phyloP scores from a whole-genome alignment of 2,329 filamentous ascomycete species.

The Xylaria multiplex region DNA sequence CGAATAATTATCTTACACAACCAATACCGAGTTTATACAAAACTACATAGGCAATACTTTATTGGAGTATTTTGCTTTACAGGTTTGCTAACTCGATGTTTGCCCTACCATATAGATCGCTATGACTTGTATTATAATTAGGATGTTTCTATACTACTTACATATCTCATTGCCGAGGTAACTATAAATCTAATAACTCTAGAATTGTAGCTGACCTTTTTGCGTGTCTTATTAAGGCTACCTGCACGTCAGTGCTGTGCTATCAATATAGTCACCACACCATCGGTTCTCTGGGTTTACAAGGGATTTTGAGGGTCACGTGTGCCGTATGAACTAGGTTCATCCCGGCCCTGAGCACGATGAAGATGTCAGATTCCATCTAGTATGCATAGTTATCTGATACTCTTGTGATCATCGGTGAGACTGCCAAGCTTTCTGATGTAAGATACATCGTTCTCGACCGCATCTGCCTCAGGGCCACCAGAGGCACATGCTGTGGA shows the following conservation, averaged over 20 bases:
- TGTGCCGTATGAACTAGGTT: slow-evolving; percentile 6
- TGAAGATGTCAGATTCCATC: slow-evolving; percentile 18
- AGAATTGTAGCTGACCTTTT: slow-evolving; percentile 15
- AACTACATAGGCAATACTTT: not conserved
- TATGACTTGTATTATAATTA: not conserved
- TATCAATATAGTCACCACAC: slow-evolving; percentile 15
- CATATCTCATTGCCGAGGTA: not conserved
- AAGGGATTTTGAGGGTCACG: not conserved
- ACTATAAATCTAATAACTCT: not conserved
- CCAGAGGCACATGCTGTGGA: slow-evolving; percentile 14
- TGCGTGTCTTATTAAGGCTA: slow-evolving; percentile 20
- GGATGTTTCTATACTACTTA: slow-evolving; percentile 6
- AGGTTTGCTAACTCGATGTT: not conserved
- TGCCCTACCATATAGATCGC: not conserved
- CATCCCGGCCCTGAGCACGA: slow-evolving; percentile 12
- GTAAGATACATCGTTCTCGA: slow-evolving; percentile 26
- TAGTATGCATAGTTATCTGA: slow-evolving; percentile 23
- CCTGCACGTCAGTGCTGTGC: slow-evolving; percentile 10
- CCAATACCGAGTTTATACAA: slow-evolving; percentile 5
- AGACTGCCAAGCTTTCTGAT: slow-evolving; percentile 34
- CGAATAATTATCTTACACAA: not conserved
- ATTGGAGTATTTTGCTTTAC: not conserved
- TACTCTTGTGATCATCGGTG: slow-evolving; percentile 22
- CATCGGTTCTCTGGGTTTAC: slow-evolving; percentile 10
- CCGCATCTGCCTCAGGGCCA: slow-evolving; percentile 3